phyloP scores from a whole-genome alignment of 2,329 filamentous ascomycete species.

The Podosphaera leucotricha region DNA sequence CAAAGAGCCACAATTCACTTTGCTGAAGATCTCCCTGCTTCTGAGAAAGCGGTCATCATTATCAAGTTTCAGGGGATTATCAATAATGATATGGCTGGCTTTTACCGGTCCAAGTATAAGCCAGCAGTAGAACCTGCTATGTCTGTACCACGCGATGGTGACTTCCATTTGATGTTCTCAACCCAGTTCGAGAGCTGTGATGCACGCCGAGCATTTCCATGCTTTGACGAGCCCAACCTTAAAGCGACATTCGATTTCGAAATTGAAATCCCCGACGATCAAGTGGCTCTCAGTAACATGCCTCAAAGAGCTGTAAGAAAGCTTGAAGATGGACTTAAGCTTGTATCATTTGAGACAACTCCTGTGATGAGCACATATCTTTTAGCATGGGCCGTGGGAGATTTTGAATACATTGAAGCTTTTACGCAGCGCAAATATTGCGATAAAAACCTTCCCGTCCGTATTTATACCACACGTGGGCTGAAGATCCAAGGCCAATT shows the following conservation, averaged over 20 bases:
- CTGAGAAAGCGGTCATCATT: conserved; percentile 35
- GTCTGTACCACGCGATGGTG: conserved; percentile 52
- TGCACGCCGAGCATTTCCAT: conserved; percentile 83
- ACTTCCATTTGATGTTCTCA: conserved; percentile 58
- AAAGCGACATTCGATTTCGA: conserved; percentile 91
- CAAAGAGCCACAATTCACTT: conserved; percentile 69
- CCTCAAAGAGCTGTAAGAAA: conserved; percentile 49
- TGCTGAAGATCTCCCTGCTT: conserved; percentile 41
- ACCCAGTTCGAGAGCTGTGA: conserved; percentile 97
- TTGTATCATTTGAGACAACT: conserved; percentile 59
- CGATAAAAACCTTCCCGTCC: conserved; percentile 71
- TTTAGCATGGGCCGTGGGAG: conserved; percentile 80
- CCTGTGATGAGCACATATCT: conserved; percentile 86
- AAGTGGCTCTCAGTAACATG: conserved; percentile 89
- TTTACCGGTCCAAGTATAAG: conserved; percentile 89
- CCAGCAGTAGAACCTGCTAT: conserved; percentile 45
- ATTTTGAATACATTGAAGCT: conserved; percentile 91
- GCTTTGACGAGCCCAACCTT: conserved; percentile 92
- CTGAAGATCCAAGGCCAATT: conserved; percentile 78
- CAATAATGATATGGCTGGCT: conserved; percentile 81
- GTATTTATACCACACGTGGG: conserved; percentile 89
- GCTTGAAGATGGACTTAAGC: conserved; percentile 38
- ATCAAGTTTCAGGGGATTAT: conserved; percentile 61
- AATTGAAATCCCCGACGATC: conserved; percentile 72
- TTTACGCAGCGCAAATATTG: conserved; percentile 79